A percentile compares a stretch with the other conserved stretches of the same genome.
Evolutionary conservation across 768 basidiomycete species (phyloP).

Genomic region (Baorangia bicolor): DNA sequence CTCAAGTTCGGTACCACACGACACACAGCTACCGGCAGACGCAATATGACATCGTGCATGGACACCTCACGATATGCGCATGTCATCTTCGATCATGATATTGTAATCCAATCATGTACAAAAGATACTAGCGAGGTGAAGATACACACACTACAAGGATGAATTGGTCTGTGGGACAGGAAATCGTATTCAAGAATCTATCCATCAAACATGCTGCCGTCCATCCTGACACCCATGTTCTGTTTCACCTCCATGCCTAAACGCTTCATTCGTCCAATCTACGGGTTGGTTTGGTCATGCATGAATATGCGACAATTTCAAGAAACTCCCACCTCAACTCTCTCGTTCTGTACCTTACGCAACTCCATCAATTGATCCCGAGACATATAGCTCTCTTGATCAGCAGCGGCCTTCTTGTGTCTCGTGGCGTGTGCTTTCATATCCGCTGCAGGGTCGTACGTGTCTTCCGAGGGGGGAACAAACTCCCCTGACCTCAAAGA

Average conservation of each 20-base stretch:
- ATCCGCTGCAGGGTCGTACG: constrained; percentile 84
- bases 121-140: not conserved
- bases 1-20: not conserved
- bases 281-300: not conserved
- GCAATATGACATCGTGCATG: not conserved
- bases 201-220: constrained; percentile 60
- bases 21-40: constrained; percentile 9
- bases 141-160: not conserved
- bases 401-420: constrained; percentile 65
- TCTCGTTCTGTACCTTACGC: constrained; percentile 80
- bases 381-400: constrained; percentile 72
- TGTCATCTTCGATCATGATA: constrained; percentile 1
- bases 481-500: constrained; percentile 83
- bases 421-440: constrained; percentile 70
- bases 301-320: not conserved
- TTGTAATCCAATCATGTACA: not conserved
- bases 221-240: constrained; percentile 87
- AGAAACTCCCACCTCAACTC: constrained; percentile 59
- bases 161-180: not conserved
- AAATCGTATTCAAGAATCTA: constrained; percentile 9
- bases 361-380: constrained; percentile 81
- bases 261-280: constrained; percentile 82
- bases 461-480: constrained; percentile 65
- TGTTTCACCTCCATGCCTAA: constrained; percentile 87
- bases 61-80: constrained; percentile 14